These are phyloP conservation scores for Monosiga brevicollis DNA, from an alignment of 78 protist genomes.

Conservation along the genomic window DNA sequence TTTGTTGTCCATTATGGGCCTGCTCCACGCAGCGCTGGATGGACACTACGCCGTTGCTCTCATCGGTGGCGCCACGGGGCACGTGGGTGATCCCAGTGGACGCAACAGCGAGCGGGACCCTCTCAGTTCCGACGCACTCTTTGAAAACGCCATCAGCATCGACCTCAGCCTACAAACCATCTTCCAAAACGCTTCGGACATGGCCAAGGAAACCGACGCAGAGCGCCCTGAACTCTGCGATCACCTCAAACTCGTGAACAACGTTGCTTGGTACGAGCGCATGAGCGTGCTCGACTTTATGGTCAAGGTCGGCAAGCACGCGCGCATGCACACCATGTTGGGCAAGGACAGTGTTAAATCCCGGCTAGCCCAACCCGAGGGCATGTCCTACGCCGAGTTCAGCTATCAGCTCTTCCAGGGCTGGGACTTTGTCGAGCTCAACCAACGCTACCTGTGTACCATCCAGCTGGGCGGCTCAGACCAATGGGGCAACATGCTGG, in stretches of 20 bases:
- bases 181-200: not conserved
- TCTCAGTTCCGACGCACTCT: constrained; percentile 5
- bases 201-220: not conserved
- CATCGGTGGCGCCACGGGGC: constrained; percentile 80
- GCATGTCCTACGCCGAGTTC: constrained; percentile 70
- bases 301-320: constrained; percentile 26
- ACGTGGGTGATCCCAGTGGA: constrained; percentile 79
- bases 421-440: constrained; percentile 56
- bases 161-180: not conserved
- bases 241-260: constrained; percentile 39
- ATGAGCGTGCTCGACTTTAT: constrained; percentile 13
- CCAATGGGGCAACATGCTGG: constrained; percentile 84
- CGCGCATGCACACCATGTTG: constrained; percentile 24
- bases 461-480: constrained; percentile 81
- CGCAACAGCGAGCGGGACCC: constrained; percentile 51
- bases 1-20: constrained; percentile 47
- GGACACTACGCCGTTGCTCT: constrained; percentile 29
- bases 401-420: constrained; percentile 66
- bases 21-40: constrained; percentile 30
- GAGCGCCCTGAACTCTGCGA: not conserved
- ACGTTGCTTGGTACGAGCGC: constrained; percentile 53
- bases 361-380: constrained; percentile 18
- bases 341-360: constrained; percentile 26
- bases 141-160: not conserved
- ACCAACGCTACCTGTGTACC: constrained; percentile 2